Base-by-base conservation (phyloP, 2,329 filamentous ascomycete genomes). In the Pseudogymnoascus sp. region DNA sequence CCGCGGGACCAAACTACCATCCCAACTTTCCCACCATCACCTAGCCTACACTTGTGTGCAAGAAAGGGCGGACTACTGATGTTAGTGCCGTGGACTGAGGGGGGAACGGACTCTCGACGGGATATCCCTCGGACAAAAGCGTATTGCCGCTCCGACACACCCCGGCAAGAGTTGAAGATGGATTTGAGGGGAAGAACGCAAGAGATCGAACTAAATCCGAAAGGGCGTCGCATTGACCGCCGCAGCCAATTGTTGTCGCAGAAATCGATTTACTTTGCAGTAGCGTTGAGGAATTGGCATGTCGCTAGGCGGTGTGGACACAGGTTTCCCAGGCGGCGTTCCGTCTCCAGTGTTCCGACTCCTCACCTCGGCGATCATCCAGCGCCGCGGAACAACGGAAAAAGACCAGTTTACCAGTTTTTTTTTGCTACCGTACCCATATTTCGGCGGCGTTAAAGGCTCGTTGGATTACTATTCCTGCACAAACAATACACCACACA, bases 271-370 rank as follows among this genome's bases (percentile, higher is more conserved):
- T 53, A 6, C 21, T 49, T 3, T 46, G 5, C 42, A 46, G 42
- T 53, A 31, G 46, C 25, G 25, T 53, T 53, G 25, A 53, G 46
- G 46, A 53, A 53, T 28, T 53, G 46, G 46, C 46, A 53, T 18
- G 25, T 16, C 46, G 46, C 46, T 53, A 53, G 25, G 46, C 46
- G 46, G 25, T 53, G 25, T 53, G 23, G 46, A 31, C 46, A 31
- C 25, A 3, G 46, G 14, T 31, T 53, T 53, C 46, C 25, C 14
- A 25, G 46, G 5, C 21, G 21, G 28, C 8, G 16, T 49, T 28
- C 18, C 23, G 23, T 28, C 14, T 31, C 25, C 46, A 16, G 25
- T 31, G 14, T 53, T 31, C 46, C 7, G 43, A 16, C 46, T 11
- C 46, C 46, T 53, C 46, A 53, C 46, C 46, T 53, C 46, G 46